These are phyloP conservation scores for Phaseolus coccineus DNA, from an alignment of 331 rosid genomes.

Conservation along the genomic window DNA sequence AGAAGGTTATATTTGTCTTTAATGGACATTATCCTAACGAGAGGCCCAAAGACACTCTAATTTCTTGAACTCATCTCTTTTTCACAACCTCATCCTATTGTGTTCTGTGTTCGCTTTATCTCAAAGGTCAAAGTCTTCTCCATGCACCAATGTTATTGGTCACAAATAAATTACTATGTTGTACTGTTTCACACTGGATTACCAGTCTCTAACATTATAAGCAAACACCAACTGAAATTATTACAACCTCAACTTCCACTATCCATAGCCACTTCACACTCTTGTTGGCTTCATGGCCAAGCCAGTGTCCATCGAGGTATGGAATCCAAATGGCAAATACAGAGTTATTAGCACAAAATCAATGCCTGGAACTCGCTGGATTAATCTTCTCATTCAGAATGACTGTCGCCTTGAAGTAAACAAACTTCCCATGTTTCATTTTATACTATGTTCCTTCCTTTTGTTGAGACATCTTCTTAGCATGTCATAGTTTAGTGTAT, in stretches of 20 bases:
- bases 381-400: constrained; percentile 87
- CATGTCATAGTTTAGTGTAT: neutral
- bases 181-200: constrained; percentile 8
- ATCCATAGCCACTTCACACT: neutral
- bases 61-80: constrained; percentile 32
- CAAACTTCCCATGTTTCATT: neutral
- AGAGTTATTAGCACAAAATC: constrained; percentile 97
- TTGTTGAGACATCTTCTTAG: neutral
- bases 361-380: constrained; percentile 99
- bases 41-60: constrained; percentile 44
- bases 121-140: constrained; percentile 7
- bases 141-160: constrained; percentile 36
- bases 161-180: neutral
- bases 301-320: constrained; percentile 83
- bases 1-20: neutral
- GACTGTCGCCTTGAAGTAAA: constrained; percentile 92
- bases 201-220: constrained; percentile 13
- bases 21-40: constrained; percentile 44
- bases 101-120: constrained; percentile 36
- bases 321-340: constrained; percentile 95
- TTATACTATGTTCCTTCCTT: neutral
- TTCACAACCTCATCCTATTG: neutral
- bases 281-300: constrained; percentile 66
- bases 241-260: neutral
- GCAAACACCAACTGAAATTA: neutral